Evolutionary conservation across 2,329 filamentous ascomycete genomes (phyloP).

Genomic region (Lasiodiplodia sp.): DNA sequence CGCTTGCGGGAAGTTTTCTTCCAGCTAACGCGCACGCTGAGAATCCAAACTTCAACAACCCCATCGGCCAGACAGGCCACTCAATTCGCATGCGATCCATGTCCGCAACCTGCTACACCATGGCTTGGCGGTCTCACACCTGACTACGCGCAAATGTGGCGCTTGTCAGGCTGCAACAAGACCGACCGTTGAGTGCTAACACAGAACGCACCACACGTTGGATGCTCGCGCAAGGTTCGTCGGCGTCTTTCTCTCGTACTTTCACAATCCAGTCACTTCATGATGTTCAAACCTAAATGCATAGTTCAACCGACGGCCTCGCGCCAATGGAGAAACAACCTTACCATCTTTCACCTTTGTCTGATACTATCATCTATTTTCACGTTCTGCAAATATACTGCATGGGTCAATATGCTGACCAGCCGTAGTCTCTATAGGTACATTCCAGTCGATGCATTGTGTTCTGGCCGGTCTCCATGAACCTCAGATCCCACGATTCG

Average conservation of each 20-base stretch:
- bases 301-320: slow-evolving; percentile 30
- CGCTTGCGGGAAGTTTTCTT: slow-evolving; percentile 6
- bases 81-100: not conserved
- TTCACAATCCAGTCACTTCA: not conserved
- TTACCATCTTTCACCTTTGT: slow-evolving; percentile 29
- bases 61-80: not conserved
- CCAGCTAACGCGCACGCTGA: not conserved
- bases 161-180: not conserved
- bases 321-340: slow-evolving; percentile 26
- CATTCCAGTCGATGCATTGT: not conserved
- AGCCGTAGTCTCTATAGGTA: not conserved
- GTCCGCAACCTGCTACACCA: not conserved
- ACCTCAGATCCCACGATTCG: not conserved
- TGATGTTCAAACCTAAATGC: slow-evolving; percentile 28
- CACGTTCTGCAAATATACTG: not conserved
- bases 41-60: not conserved
- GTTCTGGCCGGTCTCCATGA: not conserved
- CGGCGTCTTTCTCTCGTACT: no score
- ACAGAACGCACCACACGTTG: not conserved
- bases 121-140: not conserved
- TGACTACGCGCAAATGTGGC: not conserved
- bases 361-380: slow-evolving; percentile 4
- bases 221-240: not conserved
- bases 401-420: not conserved
- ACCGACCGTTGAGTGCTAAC: not conserved